Conservation (phyloP, 495 filamentous ascomycete genomes). For the Tuber aestivum region DNA sequence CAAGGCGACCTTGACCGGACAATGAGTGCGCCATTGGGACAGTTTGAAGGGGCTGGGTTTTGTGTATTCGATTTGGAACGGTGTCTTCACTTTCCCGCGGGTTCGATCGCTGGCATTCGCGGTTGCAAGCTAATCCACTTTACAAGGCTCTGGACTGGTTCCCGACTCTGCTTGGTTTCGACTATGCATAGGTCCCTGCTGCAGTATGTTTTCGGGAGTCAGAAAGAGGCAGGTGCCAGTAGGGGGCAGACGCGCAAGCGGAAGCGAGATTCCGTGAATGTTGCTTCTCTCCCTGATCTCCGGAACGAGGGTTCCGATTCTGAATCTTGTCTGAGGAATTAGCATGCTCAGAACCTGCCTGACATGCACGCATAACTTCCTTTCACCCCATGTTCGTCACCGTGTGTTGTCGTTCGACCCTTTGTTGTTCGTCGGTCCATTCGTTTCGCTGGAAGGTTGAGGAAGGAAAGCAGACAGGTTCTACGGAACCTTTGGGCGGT, state of each 20-base stretch:
- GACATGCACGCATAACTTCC: no score
- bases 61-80: not conserved
- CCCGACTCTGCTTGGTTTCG: not conserved
- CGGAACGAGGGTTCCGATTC: no score
- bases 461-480: no score
- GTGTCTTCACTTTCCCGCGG: not conserved
- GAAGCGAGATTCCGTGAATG: no score
- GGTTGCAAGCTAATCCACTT: not conserved
- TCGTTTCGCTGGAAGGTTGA: no score
- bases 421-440: no score
- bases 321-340: no score
- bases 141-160: not conserved
- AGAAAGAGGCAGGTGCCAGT: not conserved
- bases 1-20: not conserved
- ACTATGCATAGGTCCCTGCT: not conserved
- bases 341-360: no score
- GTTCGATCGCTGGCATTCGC: not conserved
- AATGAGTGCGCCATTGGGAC: not conserved
- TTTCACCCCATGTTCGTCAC: no score
- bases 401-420: no score
- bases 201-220: not conserved
- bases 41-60: not conserved
- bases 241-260: constrained; percentile 8
- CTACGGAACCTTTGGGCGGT: no score
- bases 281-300: no score